Evolutionary conservation across 1,284 basidiomycete species (phyloP), one percentile per base, ranked within the genome.

Genomic region (Gymnopus androsaceus): DNA sequence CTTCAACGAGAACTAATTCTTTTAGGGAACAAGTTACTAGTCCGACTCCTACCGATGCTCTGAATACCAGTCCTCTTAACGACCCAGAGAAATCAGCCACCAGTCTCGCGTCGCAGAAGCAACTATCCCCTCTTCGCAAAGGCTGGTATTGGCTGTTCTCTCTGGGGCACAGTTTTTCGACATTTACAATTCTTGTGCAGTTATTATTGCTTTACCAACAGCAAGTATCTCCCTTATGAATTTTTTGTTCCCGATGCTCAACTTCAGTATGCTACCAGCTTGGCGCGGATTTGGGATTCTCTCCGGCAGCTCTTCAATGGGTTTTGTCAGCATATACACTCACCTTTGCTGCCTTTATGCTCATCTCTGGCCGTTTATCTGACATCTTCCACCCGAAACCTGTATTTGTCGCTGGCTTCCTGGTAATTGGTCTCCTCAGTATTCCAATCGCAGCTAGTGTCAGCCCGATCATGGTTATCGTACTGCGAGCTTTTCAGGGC

Each of bases 341-440:
- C 21, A 63, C 62, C 3, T 61, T 62, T 40, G 62, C 56, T 3
- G 46, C 62, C 1, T 60, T 60, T 45, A 62, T 63, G 59, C 60
- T 63, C 23, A 55, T 59, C 12, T 54, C 60, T 17, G 62, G 60
- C 7, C 54, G 62, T n/a, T 21, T 64, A 8, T 58, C 57, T 25
- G 62, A 62, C 28, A 61, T 64, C 12, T 58, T 59, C 44, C 58
- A 61, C 40, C 61, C 63, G 8, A 64, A 63, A 38, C 61, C 61
- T 5, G 55, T 63, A 3, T 64, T 64, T 52, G 23, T 49, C 25
- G 25, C 46, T 14, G 63, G 63, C 7, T 63, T 59, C 40, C 44
- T 60, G 11, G 34, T 61, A n/a, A 51, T 64, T 4, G 63, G 63
- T 4, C 27, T 64, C 12, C 51, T 63, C 28, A 56, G 57, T 36